Base-by-base conservation (phyloP, 495 filamentous ascomycete genomes). In the Lasiosphaeriaceae sp. region DNA sequence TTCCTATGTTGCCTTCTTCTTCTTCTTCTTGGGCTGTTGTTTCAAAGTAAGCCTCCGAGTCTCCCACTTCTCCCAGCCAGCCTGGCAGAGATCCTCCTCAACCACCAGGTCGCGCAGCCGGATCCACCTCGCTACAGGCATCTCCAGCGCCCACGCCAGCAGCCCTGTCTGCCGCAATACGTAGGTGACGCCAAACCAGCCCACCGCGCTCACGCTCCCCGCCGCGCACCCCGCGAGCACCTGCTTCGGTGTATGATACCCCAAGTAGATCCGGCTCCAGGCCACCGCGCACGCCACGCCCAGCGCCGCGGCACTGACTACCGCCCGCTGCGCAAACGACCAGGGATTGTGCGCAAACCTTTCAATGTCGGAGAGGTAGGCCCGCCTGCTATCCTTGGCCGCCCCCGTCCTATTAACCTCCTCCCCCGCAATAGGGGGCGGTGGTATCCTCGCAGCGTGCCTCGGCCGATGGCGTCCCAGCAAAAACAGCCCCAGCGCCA, bases 61-160 rank as follows among this genome's bases (percentile, higher is more conserved):
- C 73, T 91, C 85, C 92, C 92, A 97, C 68, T 87, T 86, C 72
- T 88, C 89, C 94, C 94, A 97, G 22, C 94, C 94, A 44, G 91
- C 86, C 72, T 96, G 90, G 19, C 86, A 86, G 61, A 96, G 69
- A 72, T 97, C 95, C 73, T 97, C 92, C 75, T 87, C 86, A 21
- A 96, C 80, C 24, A 96, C 85, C 59, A 97, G 73, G 74, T 98
- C 94, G 52, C 94, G 77, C 22, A 94, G 66, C 56, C 92, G 74
- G 26, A 90, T 71, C 64, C 86, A 76, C 64, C 82, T 76, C 3
- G 83, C 80, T n/a, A 86, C 57, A n/a, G 81, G 79, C 34, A 79
- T 68, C 11, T 95, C 88, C 53, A 96, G 65, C 3, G 68, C 77
- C 85, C 88, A 90, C n/a, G 85, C 81, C 52, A 96, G 63, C 69